Base-by-base conservation (phyloP, 148 eudicot genomes). In the Selenicereus undatus region DNA sequence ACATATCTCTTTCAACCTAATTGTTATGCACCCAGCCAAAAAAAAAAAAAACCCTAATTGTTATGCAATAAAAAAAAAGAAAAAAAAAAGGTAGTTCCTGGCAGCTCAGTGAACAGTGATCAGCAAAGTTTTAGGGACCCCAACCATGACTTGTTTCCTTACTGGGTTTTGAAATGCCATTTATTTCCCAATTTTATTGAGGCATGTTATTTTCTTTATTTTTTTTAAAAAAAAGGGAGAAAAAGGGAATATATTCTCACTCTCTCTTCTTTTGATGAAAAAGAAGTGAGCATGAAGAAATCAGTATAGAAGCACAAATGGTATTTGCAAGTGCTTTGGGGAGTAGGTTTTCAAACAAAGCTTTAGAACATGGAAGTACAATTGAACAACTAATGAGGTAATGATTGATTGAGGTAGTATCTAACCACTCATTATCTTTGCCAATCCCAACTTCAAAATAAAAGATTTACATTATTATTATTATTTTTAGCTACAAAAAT, bases 181-280 rank as follows among this genome's bases (percentile, higher is more conserved):
- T 13, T 20, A 20, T 66, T 27, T 26, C 18, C 35, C 71, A 64
- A 11, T 66, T 27, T 26, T 0, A 62, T 24, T 66, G 68, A 64
- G 11, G 43, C 43, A 39, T 39, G 43, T 39, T 39, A 39, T 39
- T 39, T 39, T 39, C 5, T 39, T 39, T 1, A 39, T 2, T 32
- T 26, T 66, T 12, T 12, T 66, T n/a, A 66, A 66, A 14, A 50
- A 76, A 27, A 42, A 54, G 24, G 24, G 20, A 29, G 4, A 24
- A 75, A 76, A 69, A 68, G 51, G 74, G 79, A 76, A 76, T 70
- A 76, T 76, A 76, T 76, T 77, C 70, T 68, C 80, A 51, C 77
- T 71, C 84, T 66, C 71, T 71, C 84, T 77, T 77, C 84, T 82
- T 82, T 82, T 82, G 80, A 82, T 82, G 80, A 76, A 52, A 68